Base-by-base conservation (phyloP, 768 basidiomycete genomes). In the Dioszegia hungarica region DNA sequence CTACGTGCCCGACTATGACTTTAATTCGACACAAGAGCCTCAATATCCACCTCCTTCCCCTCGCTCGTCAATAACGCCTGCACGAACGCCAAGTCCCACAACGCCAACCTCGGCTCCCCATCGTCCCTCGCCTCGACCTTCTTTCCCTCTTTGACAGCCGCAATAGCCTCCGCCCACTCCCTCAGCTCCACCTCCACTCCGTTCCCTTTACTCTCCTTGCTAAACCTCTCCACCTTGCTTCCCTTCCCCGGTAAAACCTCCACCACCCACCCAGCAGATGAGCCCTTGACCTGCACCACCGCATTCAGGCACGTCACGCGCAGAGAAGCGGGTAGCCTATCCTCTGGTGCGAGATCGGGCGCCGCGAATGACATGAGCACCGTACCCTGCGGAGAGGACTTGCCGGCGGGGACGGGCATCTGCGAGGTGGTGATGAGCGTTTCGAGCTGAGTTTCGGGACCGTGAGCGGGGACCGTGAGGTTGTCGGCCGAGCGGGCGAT, bases 71-170 rank as follows among this genome's bases (percentile, higher is more conserved):
- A 77, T 27, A 82, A 83, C 25, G 86, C 89, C 77, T 93, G 80
- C 57, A 93, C 86, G 65, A 90, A 79, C 25, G 86, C 87, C 27
- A 92, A 84, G 70, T 92, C 90, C 60, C 78, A 77, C 60, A 93
- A 74, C 28, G 88, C 84, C 17, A 78, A 82, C 33, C 79, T 72
- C 25, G 87, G 86, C 60, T 82, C 80, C 14, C 87, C 88, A 19
- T 57, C 60, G 60, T 83, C 82, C 28, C 81, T 79, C 44, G 64
- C 60, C 50, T 79, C 79, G 6, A 83, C 82, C 31, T 70, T 71
- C n/a, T 82, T 54, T 20, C 49, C 52, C 10, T 54, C 51, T 27
- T 67, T 66, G 2, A 27, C 85, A 5, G 76, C 68, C 60, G 81
- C 73, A 17, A 89, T 81, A 22, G 88, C 86, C 33, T 50, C 40